Conservation (phyloP, 1,284 basidiomycete species). For the Schizophyllum commune region DNA sequence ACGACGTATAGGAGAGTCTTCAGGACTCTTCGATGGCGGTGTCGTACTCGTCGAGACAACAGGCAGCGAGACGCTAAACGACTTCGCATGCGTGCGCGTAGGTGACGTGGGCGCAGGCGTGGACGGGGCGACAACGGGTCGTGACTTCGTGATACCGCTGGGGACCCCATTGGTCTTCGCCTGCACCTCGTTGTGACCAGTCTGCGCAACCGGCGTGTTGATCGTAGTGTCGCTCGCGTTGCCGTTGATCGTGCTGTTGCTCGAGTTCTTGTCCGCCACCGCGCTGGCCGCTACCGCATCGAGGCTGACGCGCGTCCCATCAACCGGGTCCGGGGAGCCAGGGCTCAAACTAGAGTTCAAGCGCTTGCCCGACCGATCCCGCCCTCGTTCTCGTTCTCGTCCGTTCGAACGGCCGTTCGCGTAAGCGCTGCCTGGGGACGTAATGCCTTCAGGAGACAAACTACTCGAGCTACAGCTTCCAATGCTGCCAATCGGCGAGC, state of each 20-base stretch:
- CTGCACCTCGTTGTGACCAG: neutral
- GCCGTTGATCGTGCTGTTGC: neutral
- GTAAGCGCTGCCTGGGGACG: conserved; percentile 24
- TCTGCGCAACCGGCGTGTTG: neutral
- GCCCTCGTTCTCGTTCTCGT: conserved; percentile 27
- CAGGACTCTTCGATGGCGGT: neutral
- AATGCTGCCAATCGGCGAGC: conserved; percentile 44
- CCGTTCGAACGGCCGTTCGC: conserved; percentile 19
- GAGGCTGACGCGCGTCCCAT: neutral
- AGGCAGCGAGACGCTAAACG: neutral
- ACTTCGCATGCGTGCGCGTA: neutral
- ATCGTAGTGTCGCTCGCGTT: neutral
- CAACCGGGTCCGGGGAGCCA: conserved; percentile 7
- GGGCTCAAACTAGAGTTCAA: conserved; percentile 44
- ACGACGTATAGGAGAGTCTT: neutral
- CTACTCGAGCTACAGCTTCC: neutral
- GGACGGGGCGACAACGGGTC: neutral
- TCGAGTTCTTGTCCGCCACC: neutral
- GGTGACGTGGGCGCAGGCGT: neutral
- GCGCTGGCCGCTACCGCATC: neutral
- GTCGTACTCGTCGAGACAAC: neutral
- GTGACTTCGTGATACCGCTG: neutral
- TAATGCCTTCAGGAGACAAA: conserved; percentile 47
- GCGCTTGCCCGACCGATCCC: conserved; percentile 38
- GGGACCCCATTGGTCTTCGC: neutral